Evolutionary conservation across 768 basidiomycete species (phyloP), one percentile per base, ranked within the genome.

Genomic region (Cystofilobasidium macerans): DNA sequence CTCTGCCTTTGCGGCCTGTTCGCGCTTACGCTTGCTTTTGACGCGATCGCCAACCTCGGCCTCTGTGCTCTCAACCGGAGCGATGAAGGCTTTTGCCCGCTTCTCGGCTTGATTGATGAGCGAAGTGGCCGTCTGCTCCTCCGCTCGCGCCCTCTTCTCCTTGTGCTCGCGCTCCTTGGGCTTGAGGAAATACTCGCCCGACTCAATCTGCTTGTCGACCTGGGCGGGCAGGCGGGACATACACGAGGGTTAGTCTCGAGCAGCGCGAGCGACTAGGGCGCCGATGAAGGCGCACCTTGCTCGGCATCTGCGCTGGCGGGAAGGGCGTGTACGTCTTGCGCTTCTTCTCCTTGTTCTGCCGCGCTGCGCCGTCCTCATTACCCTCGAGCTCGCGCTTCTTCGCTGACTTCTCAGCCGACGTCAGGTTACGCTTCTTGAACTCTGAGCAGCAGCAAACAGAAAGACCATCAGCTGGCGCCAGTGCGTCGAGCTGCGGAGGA

Each of bases 311-410:
- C 26, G 93, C 79, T 36, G 95, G 95, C 42, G 95, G 95, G 83
- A 98, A 99, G 1, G 95, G 95, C n/a, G 95, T 97, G 77, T 97
- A 97, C 20, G 85, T 81, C 76, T 94, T 94, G 83, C 93, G 94
- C 71, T 83, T 81, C 26, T 78, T 79, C 71, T 84, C 82, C 57
- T 81, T 78, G 61, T 80, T 40, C 18, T 42, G 65, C 24, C 48
- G 35, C n/a, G 38, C 43, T 28, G 59, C 48, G 26, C 30, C 30
- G 12, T 20, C 13, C 18, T 28, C 42, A 30, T 62, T 36, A 28
- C 59, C 58, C 22, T 61, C 61, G 38, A 53, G 42, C 48, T 42
- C 87, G 71, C 94, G 89, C 81, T 94, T 95, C 79, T 85, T 86
- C 13, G 83, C 82, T 0, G 90, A 94, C 81, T 93, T 94, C 74